A percentile compares a stretch with the other conserved stretches of the same genome.
These are phyloP conservation scores for Neurospora sp. DNA, from an alignment of 495 filamentous ascomycete genomes.

Conservation along the genomic window DNA sequence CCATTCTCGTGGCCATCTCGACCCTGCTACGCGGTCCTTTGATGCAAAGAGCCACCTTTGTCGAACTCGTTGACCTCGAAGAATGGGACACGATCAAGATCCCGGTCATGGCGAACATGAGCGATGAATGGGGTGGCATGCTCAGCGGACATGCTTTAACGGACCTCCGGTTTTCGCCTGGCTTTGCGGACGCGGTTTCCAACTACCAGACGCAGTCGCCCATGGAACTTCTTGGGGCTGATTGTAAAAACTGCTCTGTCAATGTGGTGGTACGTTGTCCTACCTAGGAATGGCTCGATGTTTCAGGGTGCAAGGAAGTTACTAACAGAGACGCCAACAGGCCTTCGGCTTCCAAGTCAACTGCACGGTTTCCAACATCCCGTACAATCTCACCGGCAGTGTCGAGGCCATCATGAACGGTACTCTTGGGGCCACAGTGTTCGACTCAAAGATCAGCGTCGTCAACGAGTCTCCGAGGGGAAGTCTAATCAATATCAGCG, in stretches of 20 bases:
- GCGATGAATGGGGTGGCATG: background rate
- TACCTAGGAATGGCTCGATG: rapidly evolving
- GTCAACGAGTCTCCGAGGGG: background rate
- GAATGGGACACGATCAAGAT: background rate
- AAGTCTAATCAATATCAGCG: background rate
- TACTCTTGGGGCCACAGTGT: background rate
- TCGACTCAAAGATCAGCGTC: background rate
- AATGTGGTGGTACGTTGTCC: background rate
- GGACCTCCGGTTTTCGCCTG: background rate
- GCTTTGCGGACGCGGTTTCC: background rate
- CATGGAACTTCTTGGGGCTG: background rate
- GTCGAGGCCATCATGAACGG: background rate
- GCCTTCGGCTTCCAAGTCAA: background rate
- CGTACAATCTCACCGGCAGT: background rate
- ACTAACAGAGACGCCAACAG: background rate
- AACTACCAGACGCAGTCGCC: background rate
- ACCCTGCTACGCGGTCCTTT: background rate
- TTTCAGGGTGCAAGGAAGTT: rapidly evolving
- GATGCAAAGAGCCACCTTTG: background rate
- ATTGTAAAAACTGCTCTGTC: background rate
- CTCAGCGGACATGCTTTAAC: background rate
- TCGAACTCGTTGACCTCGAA: background rate
- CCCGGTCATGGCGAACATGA: background rate
- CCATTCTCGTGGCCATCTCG: background rate
- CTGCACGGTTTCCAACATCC: background rate